Percentiles rank a stretch among this genome's conserved stretches.
Conservation (phyloP, 2,329 filamentous ascomycete genomes). For the Aspergillus sp. region DNA sequence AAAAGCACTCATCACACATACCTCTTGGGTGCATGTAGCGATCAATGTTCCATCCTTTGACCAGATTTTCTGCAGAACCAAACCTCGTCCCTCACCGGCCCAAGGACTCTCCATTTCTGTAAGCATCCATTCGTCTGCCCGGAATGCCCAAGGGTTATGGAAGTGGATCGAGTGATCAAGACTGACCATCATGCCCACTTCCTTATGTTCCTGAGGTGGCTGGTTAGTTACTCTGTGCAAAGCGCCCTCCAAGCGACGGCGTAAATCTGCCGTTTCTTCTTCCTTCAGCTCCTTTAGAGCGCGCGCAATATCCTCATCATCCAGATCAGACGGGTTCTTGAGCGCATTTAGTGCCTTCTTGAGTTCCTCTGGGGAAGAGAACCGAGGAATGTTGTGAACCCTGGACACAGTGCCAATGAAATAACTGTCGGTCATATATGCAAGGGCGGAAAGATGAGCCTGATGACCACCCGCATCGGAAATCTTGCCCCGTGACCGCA, state of each 20-base stretch:
- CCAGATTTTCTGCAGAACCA: slow-evolving; percentile 54
- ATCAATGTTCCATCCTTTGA: slow-evolving; percentile 50
- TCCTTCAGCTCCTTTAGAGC: slow-evolving; percentile 46
- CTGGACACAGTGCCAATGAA: slow-evolving; percentile 88
- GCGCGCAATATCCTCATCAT: slow-evolving; percentile 41
- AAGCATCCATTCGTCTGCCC: slow-evolving; percentile 55
- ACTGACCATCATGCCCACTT: slow-evolving; percentile 54
- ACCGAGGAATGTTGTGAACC: slow-evolving; percentile 78
- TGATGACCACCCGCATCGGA: slow-evolving; percentile 70
- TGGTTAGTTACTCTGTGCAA: slow-evolving; percentile 29
- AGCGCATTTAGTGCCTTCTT: slow-evolving; percentile 42
- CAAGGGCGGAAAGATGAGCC: slow-evolving; percentile 82
- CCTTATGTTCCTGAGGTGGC: slow-evolving; percentile 31
- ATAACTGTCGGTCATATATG: slow-evolving; percentile 89
- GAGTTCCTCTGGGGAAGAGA: slow-evolving; percentile 55
- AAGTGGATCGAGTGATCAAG: slow-evolving; percentile 56
- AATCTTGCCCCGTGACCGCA: slow-evolving; percentile 63
- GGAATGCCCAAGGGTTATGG: slow-evolving; percentile 50
- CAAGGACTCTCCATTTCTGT: slow-evolving; percentile 54
- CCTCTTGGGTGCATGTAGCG: slow-evolving; percentile 54
- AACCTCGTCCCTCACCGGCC: slow-evolving; percentile 52
- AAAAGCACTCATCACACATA: slow-evolving; percentile 28
- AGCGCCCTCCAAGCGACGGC: slow-evolving; percentile 36
- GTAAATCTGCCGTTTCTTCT: slow-evolving; percentile 45
- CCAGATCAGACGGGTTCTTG: slow-evolving; percentile 47